Evolutionary conservation across 83 land plant genomes (phyloP).

Genomic region (Diphasiastrum complanatum): DNA sequence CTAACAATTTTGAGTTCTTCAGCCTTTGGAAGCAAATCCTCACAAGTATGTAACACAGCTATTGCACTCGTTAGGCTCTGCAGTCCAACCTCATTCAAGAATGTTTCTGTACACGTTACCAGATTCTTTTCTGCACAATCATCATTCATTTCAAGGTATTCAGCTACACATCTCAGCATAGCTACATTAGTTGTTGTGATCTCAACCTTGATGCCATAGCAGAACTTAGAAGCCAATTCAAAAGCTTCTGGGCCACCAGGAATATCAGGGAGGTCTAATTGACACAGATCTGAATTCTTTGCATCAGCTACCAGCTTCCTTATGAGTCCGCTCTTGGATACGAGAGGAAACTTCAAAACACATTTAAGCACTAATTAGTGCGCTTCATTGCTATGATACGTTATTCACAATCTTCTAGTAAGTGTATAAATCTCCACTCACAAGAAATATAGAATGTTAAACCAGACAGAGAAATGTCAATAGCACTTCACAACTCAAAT

Average conservation of each 20-base stretch:
- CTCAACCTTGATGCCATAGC: slow-evolving; percentile 65
- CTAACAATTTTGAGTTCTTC: slow-evolving; percentile 55
- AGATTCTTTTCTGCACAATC: slow-evolving; percentile 50
- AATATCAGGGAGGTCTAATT: slow-evolving; percentile 38
- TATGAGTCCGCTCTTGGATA: slow-evolving; percentile 52
- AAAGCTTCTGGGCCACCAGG: slow-evolving; percentile 69
- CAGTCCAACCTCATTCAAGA: slow-evolving; percentile 48
- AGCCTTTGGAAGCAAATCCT: slow-evolving; percentile 40
- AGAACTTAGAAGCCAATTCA: slow-evolving; percentile 51
- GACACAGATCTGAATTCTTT: slow-evolving; percentile 28
- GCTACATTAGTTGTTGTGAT: slow-evolving; percentile 46
- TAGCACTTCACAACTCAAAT: too few species aligned
- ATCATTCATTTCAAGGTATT: slow-evolving; percentile 68
- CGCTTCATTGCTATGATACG: too few species aligned
- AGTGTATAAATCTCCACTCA: too few species aligned
- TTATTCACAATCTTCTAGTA: too few species aligned
- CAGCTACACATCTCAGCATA: slow-evolving; percentile 50
- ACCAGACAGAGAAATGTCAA: too few species aligned
- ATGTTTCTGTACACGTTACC: slow-evolving; percentile 40
- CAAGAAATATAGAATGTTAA: too few species aligned
- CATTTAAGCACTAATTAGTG: too few species aligned
- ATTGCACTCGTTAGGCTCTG: slow-evolving; percentile 43
- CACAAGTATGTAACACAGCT: slow-evolving; percentile 40
- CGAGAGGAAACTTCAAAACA: slow-evolving; percentile 63
- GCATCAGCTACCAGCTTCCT: slow-evolving; percentile 48